phyloP scores from a whole-genome alignment of 1,284 basidiomycete species.

The Trichosporon sp. region DNA sequence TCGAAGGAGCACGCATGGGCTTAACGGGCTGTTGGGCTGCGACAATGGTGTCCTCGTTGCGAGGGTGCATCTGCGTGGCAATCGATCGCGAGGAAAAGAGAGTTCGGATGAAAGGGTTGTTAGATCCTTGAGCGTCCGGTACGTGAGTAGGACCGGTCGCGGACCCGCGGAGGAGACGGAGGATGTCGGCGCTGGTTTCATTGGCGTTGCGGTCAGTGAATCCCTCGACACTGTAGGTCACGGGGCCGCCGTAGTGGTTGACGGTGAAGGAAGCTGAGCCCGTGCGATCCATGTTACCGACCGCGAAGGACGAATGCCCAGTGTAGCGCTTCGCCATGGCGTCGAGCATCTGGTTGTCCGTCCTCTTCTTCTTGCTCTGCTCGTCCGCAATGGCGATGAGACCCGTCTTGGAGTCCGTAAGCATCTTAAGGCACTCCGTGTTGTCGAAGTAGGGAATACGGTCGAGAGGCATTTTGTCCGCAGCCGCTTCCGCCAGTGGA shows the following conservation, averaged over 20 bases:
- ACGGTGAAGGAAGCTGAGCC: constrained; percentile 87
- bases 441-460: constrained; percentile 81
- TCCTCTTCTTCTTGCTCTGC: constrained; percentile 88
- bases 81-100: constrained; percentile 87
- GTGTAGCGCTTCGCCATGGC: constrained; percentile 92
- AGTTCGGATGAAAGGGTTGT: constrained; percentile 86
- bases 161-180: constrained; percentile 76
- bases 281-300: constrained; percentile 71
- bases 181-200: constrained; percentile 87
- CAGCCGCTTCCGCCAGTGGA: constrained; percentile 76
- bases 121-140: constrained; percentile 68
- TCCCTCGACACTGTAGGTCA: constrained; percentile 85
- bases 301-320: constrained; percentile 87
- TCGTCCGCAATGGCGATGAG: constrained; percentile 98
- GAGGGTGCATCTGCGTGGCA: constrained; percentile 84
- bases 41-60: constrained; percentile 91
- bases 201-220: constrained; percentile 90
- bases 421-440: constrained; percentile 79
- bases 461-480: constrained; percentile 75
- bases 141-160: constrained; percentile 36
- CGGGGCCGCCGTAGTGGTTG: constrained; percentile 86
- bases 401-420: constrained; percentile 86
- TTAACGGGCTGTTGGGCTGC: constrained; percentile 89
- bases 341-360: constrained; percentile 90
- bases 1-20: constrained; percentile 89